Percentiles rank a stretch among this genome's conserved stretches.
These are phyloP conservation scores for Gracilaria gracilis DNA, from an alignment of 23 red algal genomes.

Conservation along the genomic window DNA sequence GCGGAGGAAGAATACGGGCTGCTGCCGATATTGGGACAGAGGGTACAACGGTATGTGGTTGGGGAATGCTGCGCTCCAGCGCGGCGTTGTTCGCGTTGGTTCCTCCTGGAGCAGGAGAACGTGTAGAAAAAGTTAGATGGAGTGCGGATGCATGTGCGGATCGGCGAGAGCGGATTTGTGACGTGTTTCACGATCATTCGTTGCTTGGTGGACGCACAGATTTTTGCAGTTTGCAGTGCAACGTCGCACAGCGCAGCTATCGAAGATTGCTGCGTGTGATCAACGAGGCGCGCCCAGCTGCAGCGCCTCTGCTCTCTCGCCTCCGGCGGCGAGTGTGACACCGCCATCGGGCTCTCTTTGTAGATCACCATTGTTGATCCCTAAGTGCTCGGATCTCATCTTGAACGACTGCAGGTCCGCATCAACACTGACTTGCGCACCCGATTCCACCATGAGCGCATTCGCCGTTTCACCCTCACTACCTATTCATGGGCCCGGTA, in stretches of 20 bases:
- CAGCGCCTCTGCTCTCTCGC: background rate
- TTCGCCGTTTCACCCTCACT: background rate
- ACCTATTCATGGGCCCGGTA: background rate
- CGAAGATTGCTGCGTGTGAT: background rate
- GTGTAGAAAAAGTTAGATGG: no score
- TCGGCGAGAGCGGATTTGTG: background rate
- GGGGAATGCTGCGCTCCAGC: background rate
- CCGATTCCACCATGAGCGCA: background rate
- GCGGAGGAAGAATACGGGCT: no score
- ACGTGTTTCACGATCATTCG: slow-evolving; percentile 11
- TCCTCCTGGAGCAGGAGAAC: background rate
- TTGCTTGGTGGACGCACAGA: background rate
- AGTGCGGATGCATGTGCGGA: background rate
- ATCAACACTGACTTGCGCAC: background rate
- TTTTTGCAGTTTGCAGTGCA: background rate
- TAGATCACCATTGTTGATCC: background rate
- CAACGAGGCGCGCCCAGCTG: background rate
- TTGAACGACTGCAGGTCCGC: background rate
- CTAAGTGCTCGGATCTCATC: background rate
- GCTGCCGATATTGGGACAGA: no score
- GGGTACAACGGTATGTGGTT: background rate
- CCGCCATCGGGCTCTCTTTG: no score
- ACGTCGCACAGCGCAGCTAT: background rate
- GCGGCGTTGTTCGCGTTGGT: background rate
- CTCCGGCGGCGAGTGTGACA: no score